Base-by-base conservation (phyloP, 73 alveolate species). In the Uronychia setigera region DNA sequence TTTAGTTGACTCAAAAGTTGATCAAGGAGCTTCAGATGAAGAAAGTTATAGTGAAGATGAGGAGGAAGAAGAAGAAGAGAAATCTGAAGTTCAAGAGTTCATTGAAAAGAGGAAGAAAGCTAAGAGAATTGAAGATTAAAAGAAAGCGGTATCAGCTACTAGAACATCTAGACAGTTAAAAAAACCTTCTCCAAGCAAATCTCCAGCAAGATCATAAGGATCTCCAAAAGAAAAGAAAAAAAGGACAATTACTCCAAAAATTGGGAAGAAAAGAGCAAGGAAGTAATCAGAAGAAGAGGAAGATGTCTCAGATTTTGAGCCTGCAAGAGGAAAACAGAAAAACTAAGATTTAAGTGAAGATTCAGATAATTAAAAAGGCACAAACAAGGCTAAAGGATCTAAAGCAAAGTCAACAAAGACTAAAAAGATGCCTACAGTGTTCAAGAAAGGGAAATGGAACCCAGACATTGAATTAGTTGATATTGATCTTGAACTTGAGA, bases 401-500 rank as follows among this genome's bases (percentile, higher is more conserved):
- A 46, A 46, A 46, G 67, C 5, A 46, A 46, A 46, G 67, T 11
- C 67, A 11, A 46, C 67, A 11, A 46, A 46, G 19, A 19, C n/a
- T 19, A 46, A 46, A 46, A 92, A 88, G 89, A 94, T 81, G 78
- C 95, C 96, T 26, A 88, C 81, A 0, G 96, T 79, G 19, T 91
- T 85, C 76, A 74, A 81, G 79, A 94, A 91, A 80, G 96, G 98
- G 31, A 94, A 88, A 88, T 91, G 93, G 93, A 91, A 94, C 77
- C 93, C 93, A 79, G 87, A 91, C 79, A 84, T 91, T 0, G n/a
- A 46, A 19, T 19, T 11, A 19, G 5, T 11, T 46, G 67, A 46
- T 19, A 46, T 46, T 19, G 67, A 46, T 46, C n/a, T 11, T 11
- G 94, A 91, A 32, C 75, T 88, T 32, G 87, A 90, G 30, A 90